Evolutionary conservation across 352 stramenopile genomes (phyloP).

Genomic region (Pythium guiyangense): DNA sequence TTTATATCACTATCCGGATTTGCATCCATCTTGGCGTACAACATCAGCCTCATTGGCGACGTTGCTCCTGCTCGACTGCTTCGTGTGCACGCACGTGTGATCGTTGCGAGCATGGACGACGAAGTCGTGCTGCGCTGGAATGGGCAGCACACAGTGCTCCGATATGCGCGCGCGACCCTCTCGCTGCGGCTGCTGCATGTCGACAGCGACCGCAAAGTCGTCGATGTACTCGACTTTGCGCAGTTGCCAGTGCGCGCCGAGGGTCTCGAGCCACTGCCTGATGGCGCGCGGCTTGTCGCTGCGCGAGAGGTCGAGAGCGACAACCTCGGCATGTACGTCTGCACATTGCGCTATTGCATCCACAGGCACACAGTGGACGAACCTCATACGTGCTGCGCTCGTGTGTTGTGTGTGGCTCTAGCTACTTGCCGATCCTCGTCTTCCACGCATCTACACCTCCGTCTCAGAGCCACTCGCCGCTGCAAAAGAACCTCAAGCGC

Average conservation of each 20-base stretch:
- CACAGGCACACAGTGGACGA: too few relatives aligned
- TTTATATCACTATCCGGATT: too few relatives aligned
- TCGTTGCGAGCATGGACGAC: not conserved
- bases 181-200: slow-evolving; percentile 12
- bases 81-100: too few relatives aligned
- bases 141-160: slow-evolving; percentile 10
- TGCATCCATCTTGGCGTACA: too few relatives aligned
- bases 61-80: too few relatives aligned
- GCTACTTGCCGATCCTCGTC: slow-evolving; percentile 7
- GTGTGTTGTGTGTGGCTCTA: too few relatives aligned
- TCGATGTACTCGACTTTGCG: not conserved
- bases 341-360: not conserved
- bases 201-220: slow-evolving; percentile 8
- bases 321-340: slow-evolving; percentile 32
- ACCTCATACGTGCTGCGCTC: too few relatives aligned
- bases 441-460: not conserved
- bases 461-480: not conserved
- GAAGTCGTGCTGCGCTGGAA: slow-evolving; percentile 7
- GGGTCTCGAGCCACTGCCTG: slow-evolving; percentile 14
- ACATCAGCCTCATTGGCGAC: too few relatives aligned
- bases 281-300: slow-evolving; percentile 26
- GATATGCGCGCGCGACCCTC: slow-evolving; percentile 6
- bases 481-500: not conserved
- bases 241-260: slow-evolving; percentile 3
- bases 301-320: slow-evolving; percentile 33